Evolutionary conservation across 2,329 filamentous ascomycete species (phyloP).

Genomic region (Colletotrichum limetticola): DNA sequence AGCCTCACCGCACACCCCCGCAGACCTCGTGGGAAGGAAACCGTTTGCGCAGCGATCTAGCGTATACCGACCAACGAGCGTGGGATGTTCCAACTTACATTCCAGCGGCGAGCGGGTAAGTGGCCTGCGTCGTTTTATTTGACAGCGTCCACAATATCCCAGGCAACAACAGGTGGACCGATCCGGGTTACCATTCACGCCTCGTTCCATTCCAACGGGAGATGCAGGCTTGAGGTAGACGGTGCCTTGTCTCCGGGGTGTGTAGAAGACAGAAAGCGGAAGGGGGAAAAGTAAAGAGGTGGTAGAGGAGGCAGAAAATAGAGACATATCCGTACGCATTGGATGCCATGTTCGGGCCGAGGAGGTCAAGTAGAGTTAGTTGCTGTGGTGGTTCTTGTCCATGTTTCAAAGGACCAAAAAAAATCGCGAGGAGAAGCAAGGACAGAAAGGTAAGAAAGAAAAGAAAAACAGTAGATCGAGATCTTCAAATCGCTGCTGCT

Average conservation of each 20-base stretch:
- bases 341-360: not conserved
- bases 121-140: not conserved
- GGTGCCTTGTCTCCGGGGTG: not conserved
- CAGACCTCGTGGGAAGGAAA: not conserved
- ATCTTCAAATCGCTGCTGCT: not conserved
- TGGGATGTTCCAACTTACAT: not conserved
- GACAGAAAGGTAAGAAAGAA: not conserved
- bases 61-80: slow-evolving; percentile 2
- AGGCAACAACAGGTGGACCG: not conserved
- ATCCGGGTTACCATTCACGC: not conserved
- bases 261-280: no score
- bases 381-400: no score
- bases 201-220: not conserved
- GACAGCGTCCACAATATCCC: not conserved
- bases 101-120: not conserved
- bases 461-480: not conserved
- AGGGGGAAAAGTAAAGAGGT: not conserved
- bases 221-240: not conserved
- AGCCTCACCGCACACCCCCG: not conserved
- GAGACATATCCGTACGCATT: not conserved
- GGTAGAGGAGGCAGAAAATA: not conserved
- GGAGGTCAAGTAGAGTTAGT: not conserved
- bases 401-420: no score
- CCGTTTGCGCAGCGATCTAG: not conserved
- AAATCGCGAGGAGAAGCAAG: not conserved